Base-by-base conservation (phyloP, 768 basidiomycete genomes). In the Calocybe indica region DNA sequence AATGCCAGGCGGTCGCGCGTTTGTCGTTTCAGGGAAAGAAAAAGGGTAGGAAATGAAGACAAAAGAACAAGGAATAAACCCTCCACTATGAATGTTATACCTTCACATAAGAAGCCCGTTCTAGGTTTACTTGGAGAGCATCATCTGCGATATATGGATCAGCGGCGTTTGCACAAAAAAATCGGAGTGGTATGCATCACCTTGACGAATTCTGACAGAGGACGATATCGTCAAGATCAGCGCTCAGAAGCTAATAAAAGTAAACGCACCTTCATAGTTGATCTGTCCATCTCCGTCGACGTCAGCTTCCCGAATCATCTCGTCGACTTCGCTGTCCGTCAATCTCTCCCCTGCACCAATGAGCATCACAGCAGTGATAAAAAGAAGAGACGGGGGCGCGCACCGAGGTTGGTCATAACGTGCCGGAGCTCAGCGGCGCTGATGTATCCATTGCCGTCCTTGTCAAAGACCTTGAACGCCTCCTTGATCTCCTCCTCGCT, bases 231-330 rank as follows among this genome's bases (percentile, higher is more conserved):
- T 15, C 15, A 12, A 13, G n/a, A 41, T 11, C 40, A 14, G 12
- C 40, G 12, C 29, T 9, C 8, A n/a, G 31, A n/a, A 41, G 6
- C 11, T 5, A 11, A 41, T 1, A n/a, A 28, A 41, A 1, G 12
- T 41, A 14, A 12, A 41, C 40, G 11, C 10, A 41, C 40, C 40
- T 6, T 41, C 40, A 12, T 41, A 86, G 67, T 83, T 84, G 61
- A 89, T 87, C 66, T 89, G 87, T 37, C 88, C 87, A 62, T 92
- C 87, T 39, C 89, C 89, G 61, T 94, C 84, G 44, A 57, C 47
- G 53, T 95, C 92, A 30, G 92, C 92, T 68, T 92, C 92, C 40
- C 85, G 77, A 62, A 94, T 95, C 92, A 95, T 94, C 68, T 88
- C 83, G 45, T 85, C 80, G 48, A 93, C 80, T 69, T 93, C 92